phyloP scores from a whole-genome alignment of 805 yeast species.

The Candida tibetensis region DNA sequence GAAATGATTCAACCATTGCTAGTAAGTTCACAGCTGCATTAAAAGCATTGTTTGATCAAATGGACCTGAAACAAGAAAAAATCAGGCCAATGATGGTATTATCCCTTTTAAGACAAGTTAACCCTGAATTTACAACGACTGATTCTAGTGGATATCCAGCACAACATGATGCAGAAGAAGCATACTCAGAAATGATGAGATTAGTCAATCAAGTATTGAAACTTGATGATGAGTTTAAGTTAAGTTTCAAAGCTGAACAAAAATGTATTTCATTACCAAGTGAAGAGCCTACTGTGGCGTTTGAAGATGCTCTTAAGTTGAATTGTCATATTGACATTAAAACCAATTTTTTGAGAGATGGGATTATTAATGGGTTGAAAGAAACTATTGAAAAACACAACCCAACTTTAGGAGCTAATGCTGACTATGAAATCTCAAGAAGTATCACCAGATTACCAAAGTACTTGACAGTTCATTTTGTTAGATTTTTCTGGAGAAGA shows the following conservation, averaged over 20 bases:
- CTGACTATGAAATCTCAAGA: constrained; percentile 60
- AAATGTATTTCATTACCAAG: constrained; percentile 54
- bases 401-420: constrained; percentile 64
- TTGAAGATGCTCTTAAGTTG: constrained; percentile 64
- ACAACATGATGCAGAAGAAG: constrained; percentile 99
- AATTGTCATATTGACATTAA: constrained; percentile 84
- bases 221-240: constrained; percentile 56
- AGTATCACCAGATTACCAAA: constrained; percentile 79
- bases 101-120: constrained; percentile 58
- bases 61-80: constrained; percentile 43
- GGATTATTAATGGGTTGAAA: constrained; percentile 67
- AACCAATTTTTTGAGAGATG: constrained; percentile 87
- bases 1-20: constrained; percentile 17
- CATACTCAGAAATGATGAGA: constrained; percentile 73
- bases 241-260: constrained; percentile 61
- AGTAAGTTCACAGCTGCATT: constrained; percentile 23
- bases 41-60: constrained; percentile 44
- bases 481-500: constrained; percentile 94
- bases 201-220: constrained; percentile 48
- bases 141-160: constrained; percentile 67
- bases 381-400: constrained; percentile 79
- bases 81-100: constrained; percentile 71
- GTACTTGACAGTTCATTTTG: constrained; percentile 84
- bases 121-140: constrained; percentile 89
- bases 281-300: constrained; percentile 20